These are phyloP conservation scores for Sesbania bispinosa DNA, from an alignment of 306 rosid species.

Conservation along the genomic window DNA sequence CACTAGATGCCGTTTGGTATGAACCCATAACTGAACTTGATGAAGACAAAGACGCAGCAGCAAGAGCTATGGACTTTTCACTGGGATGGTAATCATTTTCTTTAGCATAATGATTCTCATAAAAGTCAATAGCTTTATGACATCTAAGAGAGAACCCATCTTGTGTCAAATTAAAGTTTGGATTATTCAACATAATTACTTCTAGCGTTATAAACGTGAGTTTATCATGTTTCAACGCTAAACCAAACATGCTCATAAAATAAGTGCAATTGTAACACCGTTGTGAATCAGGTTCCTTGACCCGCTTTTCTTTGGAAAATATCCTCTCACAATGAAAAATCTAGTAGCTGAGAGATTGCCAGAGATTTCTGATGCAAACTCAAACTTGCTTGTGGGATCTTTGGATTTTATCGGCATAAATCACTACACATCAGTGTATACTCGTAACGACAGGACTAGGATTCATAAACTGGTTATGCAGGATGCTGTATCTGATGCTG, in stretches of 20 bases:
- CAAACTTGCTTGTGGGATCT: slow-evolving; percentile 57
- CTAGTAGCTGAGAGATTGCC: slow-evolving; percentile 75
- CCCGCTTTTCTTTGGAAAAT: slow-evolving; percentile 73
- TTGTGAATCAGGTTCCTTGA: slow-evolving; percentile 75
- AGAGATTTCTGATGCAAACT: slow-evolving; percentile 44
- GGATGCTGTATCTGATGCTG: slow-evolving; percentile 75
- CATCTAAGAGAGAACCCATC: neutral
- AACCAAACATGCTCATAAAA: neutral
- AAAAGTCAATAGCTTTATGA: neutral
- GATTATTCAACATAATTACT: too few relatives aligned
- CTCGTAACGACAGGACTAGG: slow-evolving; percentile 68
- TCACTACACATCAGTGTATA: slow-evolving; percentile 78
- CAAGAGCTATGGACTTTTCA: slow-evolving; percentile 72
- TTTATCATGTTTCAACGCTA: too few relatives aligned
- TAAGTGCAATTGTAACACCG: slow-evolving; percentile 16
- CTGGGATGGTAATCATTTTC: slow-evolving; percentile 68
- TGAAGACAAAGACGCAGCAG: slow-evolving; percentile 82
- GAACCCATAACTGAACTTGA: slow-evolving; percentile 71
- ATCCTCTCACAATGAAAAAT: slow-evolving; percentile 72
- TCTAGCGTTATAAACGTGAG: too few relatives aligned
- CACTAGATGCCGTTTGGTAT: slow-evolving; percentile 76
- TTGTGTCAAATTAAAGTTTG: too few relatives aligned
- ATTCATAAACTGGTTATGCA: slow-evolving; percentile 59
- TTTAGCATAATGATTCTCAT: neutral
- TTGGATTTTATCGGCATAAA: slow-evolving; percentile 83